Evolutionary conservation across 495 filamentous ascomycete species (phyloP), one percentile per base, ranked within the genome.

Genomic region (Cudoniella acicularis): DNA sequence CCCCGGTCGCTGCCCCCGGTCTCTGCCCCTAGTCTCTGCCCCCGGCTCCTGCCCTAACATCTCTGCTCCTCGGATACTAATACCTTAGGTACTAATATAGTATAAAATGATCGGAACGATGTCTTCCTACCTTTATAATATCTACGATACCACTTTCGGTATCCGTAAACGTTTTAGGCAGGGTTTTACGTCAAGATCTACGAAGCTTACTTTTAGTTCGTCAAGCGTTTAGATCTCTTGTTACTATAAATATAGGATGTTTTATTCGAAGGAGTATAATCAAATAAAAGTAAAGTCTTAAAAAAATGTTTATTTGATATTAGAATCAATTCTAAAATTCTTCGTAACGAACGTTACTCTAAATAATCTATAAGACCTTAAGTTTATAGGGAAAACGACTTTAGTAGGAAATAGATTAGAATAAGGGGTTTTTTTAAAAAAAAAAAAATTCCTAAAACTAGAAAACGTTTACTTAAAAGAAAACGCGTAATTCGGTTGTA

Each of bases 201-300:
- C 43, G n/a, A 36, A 36, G 30, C 30, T 46, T 46, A 21, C 43
- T 46, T 46, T 46, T 46, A n/a, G 43, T 46, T n/a, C 43, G 43
- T 46, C n/a, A 46, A 46, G 43, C 43, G 43, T 9, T 46, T n/a
- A 21, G 43, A 46, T 46, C 43, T 46, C 43, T 46, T 46, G n/a
- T 46, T 21, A 46, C 43, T 46, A n/a, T n/a, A 46, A 46, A 46
- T 46, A 21, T 46, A 46, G 43, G 43, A 46, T 46, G 43, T 46
- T 46, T 46, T 21, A 46, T 46, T 46, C n/a, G n/a, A 46, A 46
- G 43, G 30, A 46, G 43, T 46, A 46, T 46, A 21, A 46, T 46
- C 9, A 93, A 84, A 64, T 92, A 88, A 63, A 46, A 46, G 43
- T 46, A 21, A 46, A 46, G 43, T 46, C 43, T 46, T n/a, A 46